Evolutionary conservation across 768 basidiomycete genomes (phyloP), one percentile per base, ranked within the genome.

Genomic region (Tulasnella sp.): DNA sequence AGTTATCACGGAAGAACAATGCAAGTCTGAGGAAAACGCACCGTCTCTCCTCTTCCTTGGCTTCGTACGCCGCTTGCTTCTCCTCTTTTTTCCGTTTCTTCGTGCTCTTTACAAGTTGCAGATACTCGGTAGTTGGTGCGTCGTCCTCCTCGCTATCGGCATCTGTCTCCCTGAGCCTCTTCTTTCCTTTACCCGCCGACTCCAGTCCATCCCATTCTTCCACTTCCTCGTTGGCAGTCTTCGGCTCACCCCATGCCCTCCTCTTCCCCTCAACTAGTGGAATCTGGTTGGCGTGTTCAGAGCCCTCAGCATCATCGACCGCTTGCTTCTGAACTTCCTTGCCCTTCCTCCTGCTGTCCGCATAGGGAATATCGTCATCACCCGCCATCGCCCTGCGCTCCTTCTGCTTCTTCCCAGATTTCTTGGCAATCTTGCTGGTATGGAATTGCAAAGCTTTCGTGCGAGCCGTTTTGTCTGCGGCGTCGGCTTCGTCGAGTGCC

Each of bases 301-400:
- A 94, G 28, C 90, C 91, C 84, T 89, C 88, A 69, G 87, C 88
- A 75, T 85, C 80, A 40, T 81, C 80, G 87, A 69, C 87, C 79
- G 83, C 85, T 72, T 88, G 87, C 64, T 85, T 87, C 74, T 88
- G 88, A 24, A 88, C 87, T 85, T 92, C 92, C 84, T 89, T 90
- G 76, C 88, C 89, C 76, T 89, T 86, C 80, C 93, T 92, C 82
- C 88, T 89, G 81, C 91, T 90, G 84, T 90, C 92, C 86, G 88
- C 89, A 75, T 93, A 88, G 24, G 98, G 98, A 73, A 99, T 89
- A 84, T 99, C 98, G 83, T 98, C 97, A 84, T 99, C 98, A 24
- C 98, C 98, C 42, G 94, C 93, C 77, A 92, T 85, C 6, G 93
- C 91, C 41, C 90, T 91, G 79, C 91, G 90, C 78, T 97, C 90